Base-by-base conservation (phyloP, 2,329 filamentous ascomycete genomes). In the Fusarium denticulatum region DNA sequence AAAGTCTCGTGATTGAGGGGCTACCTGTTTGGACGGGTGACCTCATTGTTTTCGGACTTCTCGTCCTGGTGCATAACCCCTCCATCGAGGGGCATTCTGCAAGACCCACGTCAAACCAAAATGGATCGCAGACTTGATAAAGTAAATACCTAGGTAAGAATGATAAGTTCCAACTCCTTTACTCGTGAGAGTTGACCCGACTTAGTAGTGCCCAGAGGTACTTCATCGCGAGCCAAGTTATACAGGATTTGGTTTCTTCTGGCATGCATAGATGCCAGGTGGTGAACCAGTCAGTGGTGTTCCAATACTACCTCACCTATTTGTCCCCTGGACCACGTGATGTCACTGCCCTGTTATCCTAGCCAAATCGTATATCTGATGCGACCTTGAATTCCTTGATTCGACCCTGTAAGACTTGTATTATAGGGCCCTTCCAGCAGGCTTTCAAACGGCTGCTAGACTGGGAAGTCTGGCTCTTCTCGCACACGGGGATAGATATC, bases 1-100 rank as follows among this genome's bases (percentile, higher is more conserved):
- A 32, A 32, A 9, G 22, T 30, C 47, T 58, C 36, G 39, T 60
- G 39, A 65, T 53, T 60, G 59, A 57, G 66, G 49, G 50, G 45
- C 42, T 43, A 26, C 36, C 47, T 52, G 52, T 32, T 65, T 56
- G 69, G 28, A 53, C 47, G 46, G 50, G 60, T 73, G 70, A 72
- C 70, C 65, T 72, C 70, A 72, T 72, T 37, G 39, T 36, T 16
- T n/a, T 67, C 63, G 32, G 67, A 45, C 32, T 42, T 67, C 42
- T 57, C 53, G 24, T 16, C 16, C 36, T 2, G 3, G 18, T 39
- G 37, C 20, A 28, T 56, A 52, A 52, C 45, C 47, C 62, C 47
- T 61, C 42, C n/a, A 43, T 55, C 26, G 45, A 58, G 67, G 56
- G 65, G 62, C 49, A 66, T 36, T 42, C 30, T 53, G 24, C 26